Evolutionary conservation across 257 asterid species (phyloP), one percentile per base, ranked within the genome.

Genomic region (Nyctanthes arbortristis): DNA sequence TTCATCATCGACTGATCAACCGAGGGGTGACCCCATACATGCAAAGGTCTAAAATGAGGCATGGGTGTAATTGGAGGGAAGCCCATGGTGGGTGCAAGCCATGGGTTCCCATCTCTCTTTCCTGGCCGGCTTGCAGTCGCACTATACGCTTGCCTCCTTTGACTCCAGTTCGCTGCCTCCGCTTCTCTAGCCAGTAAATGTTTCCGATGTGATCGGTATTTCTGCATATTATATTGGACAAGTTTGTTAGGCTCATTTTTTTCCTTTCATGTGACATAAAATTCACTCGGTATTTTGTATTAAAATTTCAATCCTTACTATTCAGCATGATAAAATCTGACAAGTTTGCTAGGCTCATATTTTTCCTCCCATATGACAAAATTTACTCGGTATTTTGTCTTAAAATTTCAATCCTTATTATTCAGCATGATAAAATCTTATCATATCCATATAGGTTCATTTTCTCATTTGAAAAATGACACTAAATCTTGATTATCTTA

Each of bases 21-120:
- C 9, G 94, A 77, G 68, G 98, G 98, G 45, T 93, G 97, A 72
- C 98, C 98, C 98, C 98, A 92, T 34, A 92, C 96, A 64, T 89
- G 98, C 63, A 92, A 79, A 65, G 96, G 96, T 80, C 93, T 84
- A 77, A 75, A 77, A 73, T 80, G 94, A 72, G 90, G 84, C 80
- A 78, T 56, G 3, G 88, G 88, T 27, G 84, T 49, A 80, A 81
- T 78, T 8, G 88, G 91, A 68, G 96, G 94, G 69, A 89, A 86
- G 13, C 93, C 91, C 27, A 85, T 82, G 52, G 86, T 81, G 7
- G 98, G 95, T 49, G 87, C 88, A 63, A 70, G 77, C 89, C 90
- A 87, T 54, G 84, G 81, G 62, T 71, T 81, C 24, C 68, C 67
- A 37, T 85, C 87, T 73, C 86, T 83, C 86, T 84, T 89, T 63